Evolutionary conservation across 805 yeast species (phyloP).

Genomic region (Clavispora asparagi): DNA sequence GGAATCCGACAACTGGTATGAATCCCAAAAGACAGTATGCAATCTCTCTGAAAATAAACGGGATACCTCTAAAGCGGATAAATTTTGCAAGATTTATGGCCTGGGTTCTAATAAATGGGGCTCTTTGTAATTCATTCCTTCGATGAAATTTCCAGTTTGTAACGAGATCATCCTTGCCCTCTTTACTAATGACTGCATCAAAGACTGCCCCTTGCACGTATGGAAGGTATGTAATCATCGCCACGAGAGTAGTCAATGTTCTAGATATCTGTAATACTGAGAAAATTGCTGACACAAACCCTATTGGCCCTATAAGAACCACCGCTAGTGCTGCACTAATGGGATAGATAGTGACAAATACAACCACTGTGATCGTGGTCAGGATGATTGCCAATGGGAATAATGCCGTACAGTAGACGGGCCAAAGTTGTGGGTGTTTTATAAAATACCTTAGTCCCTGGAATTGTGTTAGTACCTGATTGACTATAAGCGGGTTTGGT

Average conservation of each 20-base stretch:
- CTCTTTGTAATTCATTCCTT: slow-evolving; percentile 18
- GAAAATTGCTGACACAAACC: slow-evolving; percentile 41
- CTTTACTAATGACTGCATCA: slow-evolving; percentile 43
- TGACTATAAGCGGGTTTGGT: background rate
- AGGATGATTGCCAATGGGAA: slow-evolving; percentile 43
- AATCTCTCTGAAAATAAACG: slow-evolving; percentile 25
- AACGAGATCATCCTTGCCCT: slow-evolving; percentile 43
- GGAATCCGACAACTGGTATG: slow-evolving; percentile 60
- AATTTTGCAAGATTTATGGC: slow-evolving; percentile 30
- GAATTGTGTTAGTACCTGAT: slow-evolving; percentile 1
- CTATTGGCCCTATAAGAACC: slow-evolving; percentile 47
- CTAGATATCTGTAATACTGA: slow-evolving; percentile 40
- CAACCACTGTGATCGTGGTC: slow-evolving; percentile 26
- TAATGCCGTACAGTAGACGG: slow-evolving; percentile 36
- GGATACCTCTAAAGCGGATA: slow-evolving; percentile 37
- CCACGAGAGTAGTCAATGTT: slow-evolving; percentile 37
- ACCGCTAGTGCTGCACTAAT: slow-evolving; percentile 23
- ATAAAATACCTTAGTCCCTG: slow-evolving; percentile 12
- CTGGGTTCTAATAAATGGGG: slow-evolving; percentile 23
- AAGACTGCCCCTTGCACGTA: slow-evolving; percentile 42
- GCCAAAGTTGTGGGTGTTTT: slow-evolving; percentile 41
- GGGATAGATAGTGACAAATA: slow-evolving; percentile 41
- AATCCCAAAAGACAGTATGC: slow-evolving; percentile 35
- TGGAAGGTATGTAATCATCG: slow-evolving; percentile 41
- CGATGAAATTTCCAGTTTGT: slow-evolving; percentile 32